Conservation (phyloP, 2,329 filamentous ascomycete species). For the Plectosphaerella cucumerina region DNA sequence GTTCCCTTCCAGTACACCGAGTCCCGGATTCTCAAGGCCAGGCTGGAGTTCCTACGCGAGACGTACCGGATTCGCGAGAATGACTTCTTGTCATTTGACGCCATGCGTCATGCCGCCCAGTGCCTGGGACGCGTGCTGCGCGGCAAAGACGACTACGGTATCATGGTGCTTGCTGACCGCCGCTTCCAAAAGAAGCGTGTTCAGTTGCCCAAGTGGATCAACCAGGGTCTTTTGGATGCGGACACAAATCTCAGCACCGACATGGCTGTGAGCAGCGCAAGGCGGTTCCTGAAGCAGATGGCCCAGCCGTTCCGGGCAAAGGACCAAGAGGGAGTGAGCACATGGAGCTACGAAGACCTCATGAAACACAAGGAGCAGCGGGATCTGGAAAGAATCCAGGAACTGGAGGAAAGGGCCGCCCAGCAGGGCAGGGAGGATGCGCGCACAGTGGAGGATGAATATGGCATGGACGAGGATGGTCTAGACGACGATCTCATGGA, state of each 20-base stretch:
- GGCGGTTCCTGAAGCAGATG: conserved; percentile 87
- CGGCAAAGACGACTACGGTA: conserved; percentile 98
- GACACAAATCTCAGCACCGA: conserved; percentile 92
- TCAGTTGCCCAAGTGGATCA: conserved; percentile 97
- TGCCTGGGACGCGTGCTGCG: conserved; percentile 91
- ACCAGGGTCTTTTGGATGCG: conserved; percentile 76
- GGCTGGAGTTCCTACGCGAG: conserved; percentile 92
- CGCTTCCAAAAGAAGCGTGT: conserved; percentile 87
- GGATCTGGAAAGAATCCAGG: conserved; percentile 63
- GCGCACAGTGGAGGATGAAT: conserved; percentile 33
- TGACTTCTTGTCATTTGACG: conserved; percentile 97
- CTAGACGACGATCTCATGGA: conserved; percentile 55
- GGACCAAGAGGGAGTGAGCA: conserved; percentile 89
- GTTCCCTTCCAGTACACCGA: conserved; percentile 99
- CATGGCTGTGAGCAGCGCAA: conserved; percentile 85
- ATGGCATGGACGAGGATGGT: conserved; percentile 48
- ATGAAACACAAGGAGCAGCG: conserved; percentile 72
- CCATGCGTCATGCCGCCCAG: conserved; percentile 98
- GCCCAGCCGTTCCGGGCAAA: conserved; percentile 79
- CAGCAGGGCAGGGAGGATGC: conserved; percentile 18
- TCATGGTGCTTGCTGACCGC: conserved; percentile 96
- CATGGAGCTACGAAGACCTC: conserved; percentile 81
- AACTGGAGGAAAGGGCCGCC: conserved; percentile 44
- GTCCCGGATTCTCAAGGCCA: conserved; percentile 91
- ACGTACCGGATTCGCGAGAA: conserved; percentile 96